phyloP scores from a whole-genome alignment of 2,329 filamentous ascomycete genomes.

The Aspergillus ibericus region DNA sequence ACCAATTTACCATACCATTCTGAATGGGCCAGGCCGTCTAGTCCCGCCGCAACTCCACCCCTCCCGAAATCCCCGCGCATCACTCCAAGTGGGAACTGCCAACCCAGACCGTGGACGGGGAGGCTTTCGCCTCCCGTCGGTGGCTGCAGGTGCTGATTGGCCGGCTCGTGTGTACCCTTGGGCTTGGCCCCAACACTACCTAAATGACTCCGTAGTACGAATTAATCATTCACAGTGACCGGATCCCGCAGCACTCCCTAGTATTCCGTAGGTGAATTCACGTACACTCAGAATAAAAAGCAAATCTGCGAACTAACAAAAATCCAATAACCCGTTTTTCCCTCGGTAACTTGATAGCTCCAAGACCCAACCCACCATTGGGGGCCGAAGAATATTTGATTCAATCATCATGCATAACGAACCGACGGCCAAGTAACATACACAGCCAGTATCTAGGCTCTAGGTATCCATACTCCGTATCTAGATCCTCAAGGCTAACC shows the following conservation, averaged over 20 bases:
- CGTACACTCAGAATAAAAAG: too few species aligned
- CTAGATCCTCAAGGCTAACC: neutral
- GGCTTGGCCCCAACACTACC: neutral
- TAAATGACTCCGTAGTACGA: too few species aligned
- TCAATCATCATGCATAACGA: neutral
- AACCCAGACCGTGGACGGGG: slow-evolving; percentile 1
- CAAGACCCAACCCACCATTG: neutral
- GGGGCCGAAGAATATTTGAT: neutral
- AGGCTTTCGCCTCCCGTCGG: neutral
- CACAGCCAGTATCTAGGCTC: too few species aligned
- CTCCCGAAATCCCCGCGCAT: slow-evolving; percentile 1
- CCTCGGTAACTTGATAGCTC: neutral
- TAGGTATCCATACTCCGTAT: too few species aligned
- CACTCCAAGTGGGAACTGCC: neutral
- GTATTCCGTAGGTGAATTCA: too few species aligned
- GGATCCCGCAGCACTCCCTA: neutral
- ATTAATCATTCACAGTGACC: neutral
- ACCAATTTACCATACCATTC: neutral
- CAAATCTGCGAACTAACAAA: too few species aligned
- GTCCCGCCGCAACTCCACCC: neutral
- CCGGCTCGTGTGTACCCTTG: neutral
- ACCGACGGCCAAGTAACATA: too few species aligned
- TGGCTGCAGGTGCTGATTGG: neutral
- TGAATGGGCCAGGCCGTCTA: neutral
- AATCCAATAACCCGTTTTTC: too few species aligned